Base-by-base conservation (phyloP, 371 early-diverging fungal genomes). In the Umbelopsis sp. region DNA sequence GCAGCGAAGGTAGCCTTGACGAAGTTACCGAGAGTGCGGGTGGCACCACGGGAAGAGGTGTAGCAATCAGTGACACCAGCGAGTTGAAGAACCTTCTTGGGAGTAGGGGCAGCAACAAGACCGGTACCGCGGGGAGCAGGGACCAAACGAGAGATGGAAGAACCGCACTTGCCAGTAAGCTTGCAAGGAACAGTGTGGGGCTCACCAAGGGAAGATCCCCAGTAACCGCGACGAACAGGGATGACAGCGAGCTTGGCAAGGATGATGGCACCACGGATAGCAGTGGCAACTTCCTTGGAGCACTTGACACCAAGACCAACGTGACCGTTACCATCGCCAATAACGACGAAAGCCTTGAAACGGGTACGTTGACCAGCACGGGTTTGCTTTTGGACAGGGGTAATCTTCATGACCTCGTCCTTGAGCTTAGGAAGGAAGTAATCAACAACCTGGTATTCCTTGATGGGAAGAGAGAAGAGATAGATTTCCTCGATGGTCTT, bases 321-420 rank as follows among this genome's bases (percentile, higher is more conserved):
- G 87, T 97, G 97, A 71, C 98, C 97, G 78, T 96, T 88, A 66
- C 81, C 86, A 91, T 98, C 97, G 85, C 99, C 99, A 76, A 98
- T 93, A 87, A 95, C 93, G 67, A 97, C 98, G 78, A 97, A 96
- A 73, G 96, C 99, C 92, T 98, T 99, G 91, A 99, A 98, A 73
- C 97, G 93, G 76, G 99, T 98, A 74, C 97, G 94, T 88, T 99
- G 99, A 88, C 99, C 99, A 74, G 99, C 99, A 82, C 95, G 94
- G 77, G 98, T 99, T 87, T 99, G 99, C 92, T 99, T 99, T 89
- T 99, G 99, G 77, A 99, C 98, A 70, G 97, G 97, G 89, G 96
- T 97, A 80, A 97, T 96, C 89, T 96, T 95, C 92, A 99, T 96
- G 72, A 99, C 96, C 85, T 99, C 97, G 80, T 98, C 98, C 94